These are phyloP conservation scores for Protea cynaroides DNA, from an alignment of 164 flowering plant genomes.

Conservation along the genomic window DNA sequence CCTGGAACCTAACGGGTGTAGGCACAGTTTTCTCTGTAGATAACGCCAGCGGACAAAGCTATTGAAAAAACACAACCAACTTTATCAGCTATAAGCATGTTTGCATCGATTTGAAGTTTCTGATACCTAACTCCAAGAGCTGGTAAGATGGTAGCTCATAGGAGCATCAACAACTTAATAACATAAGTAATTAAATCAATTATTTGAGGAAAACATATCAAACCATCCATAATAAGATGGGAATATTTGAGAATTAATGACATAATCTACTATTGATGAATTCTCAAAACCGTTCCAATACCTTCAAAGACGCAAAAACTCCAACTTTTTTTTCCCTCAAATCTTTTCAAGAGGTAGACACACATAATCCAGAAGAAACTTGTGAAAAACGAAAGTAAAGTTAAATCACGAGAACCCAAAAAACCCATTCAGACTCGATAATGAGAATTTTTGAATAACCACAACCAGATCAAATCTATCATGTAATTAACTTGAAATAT, in stretches of 20 bases:
- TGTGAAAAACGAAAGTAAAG: neutral
- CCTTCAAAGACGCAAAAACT: neutral
- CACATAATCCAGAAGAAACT: neutral
- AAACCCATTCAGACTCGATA: too few relatives aligned
- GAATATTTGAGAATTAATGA: neutral
- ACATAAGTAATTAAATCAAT: neutral
- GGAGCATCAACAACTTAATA: neutral
- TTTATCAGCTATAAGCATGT: neutral
- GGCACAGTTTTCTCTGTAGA: neutral
- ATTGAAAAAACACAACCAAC: neutral
- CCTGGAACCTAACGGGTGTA: neutral
- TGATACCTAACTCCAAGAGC: too few relatives aligned
- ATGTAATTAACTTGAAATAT: too few relatives aligned
- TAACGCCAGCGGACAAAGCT: neutral
- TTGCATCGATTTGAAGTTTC: neutral
- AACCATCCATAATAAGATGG: neutral
- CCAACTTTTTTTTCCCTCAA: neutral
- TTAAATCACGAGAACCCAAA: too few relatives aligned
- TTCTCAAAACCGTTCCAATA: neutral
- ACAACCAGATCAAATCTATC: too few relatives aligned
- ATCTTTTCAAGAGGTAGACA: too few relatives aligned
- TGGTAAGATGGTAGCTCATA: neutral
- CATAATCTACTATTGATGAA: neutral
- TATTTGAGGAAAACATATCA: neutral
- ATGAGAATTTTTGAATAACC: too few relatives aligned